Evolutionary conservation across 2,329 filamentous ascomycete genomes (phyloP).

Genomic region (Shiraia sp.): DNA sequence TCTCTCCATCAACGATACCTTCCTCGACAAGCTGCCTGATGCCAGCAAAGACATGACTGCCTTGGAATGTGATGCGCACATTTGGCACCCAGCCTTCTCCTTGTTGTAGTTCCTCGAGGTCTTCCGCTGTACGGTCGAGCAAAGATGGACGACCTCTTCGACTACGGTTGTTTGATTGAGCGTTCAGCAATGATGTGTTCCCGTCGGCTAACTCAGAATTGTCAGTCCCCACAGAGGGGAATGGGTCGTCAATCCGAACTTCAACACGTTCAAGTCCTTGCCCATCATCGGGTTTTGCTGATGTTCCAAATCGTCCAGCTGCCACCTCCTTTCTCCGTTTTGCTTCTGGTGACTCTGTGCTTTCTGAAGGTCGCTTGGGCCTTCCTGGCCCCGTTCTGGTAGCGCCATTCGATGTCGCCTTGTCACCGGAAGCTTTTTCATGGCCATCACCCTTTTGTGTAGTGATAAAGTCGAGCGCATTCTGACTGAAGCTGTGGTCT

Average conservation of each 20-base stretch:
- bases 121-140: conserved; percentile 39
- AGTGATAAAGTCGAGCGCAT: conserved; percentile 53
- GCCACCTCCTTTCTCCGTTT: conserved; percentile 68
- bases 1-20: conserved; percentile 73
- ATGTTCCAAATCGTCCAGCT: conserved; percentile 70
- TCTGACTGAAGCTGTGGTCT: conserved; percentile 60
- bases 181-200: conserved; percentile 18
- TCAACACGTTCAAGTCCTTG: conserved; percentile 54
- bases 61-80: conserved; percentile 70
- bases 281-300: conserved; percentile 42
- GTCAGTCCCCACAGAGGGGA: conserved; percentile 24
- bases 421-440: conserved; percentile 17
- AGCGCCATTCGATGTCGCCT: conserved; percentile 13
- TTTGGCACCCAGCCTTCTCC: conserved; percentile 58
- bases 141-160: conserved; percentile 38
- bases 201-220: conserved; percentile 14
- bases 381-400: conserved; percentile 29
- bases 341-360: conserved; percentile 28
- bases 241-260: conserved; percentile 54
- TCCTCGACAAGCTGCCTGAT: conserved; percentile 76
- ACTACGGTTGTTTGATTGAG: conserved; percentile 16
- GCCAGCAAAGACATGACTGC: conserved; percentile 79
- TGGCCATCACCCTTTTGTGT: conserved; percentile 26
- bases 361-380: conserved; percentile 32
- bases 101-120: conserved; percentile 29